phyloP scores from a whole-genome alignment of 2,329 filamentous ascomycete genomes.

The Endothia cerciana region DNA sequence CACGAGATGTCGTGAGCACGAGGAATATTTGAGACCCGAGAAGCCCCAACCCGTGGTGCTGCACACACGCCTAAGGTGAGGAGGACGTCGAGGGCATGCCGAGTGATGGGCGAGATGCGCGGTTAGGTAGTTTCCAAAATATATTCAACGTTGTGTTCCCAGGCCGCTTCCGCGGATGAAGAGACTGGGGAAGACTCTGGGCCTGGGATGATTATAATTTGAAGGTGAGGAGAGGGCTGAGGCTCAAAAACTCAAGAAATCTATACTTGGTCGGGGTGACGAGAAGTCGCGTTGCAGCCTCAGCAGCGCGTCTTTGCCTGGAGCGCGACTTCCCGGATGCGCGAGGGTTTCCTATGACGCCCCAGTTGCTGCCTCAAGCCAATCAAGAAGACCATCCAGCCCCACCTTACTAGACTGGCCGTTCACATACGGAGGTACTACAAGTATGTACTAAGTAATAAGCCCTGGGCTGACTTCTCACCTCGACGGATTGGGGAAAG shows the following conservation, averaged over 20 bases:
- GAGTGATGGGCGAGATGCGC: neutral
- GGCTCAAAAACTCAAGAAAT: neutral
- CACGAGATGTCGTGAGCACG: neutral
- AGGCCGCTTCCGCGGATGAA: neutral
- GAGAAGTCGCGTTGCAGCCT: constrained; percentile 6
- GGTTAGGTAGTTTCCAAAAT: neutral
- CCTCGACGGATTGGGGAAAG: neutral
- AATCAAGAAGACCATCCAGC: neutral
- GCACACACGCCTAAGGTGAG: constrained; percentile 12
- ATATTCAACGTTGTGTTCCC: neutral
- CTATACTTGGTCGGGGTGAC: neutral
- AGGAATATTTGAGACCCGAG: constrained; percentile 1
- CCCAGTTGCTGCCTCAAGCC: neutral
- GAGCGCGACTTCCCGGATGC: constrained; percentile 12
- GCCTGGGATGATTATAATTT: neutral
- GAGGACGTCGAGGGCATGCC: constrained; percentile 12
- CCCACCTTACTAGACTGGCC: constrained; percentile 3
- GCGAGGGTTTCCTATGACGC: constrained; percentile 8
- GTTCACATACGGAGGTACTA: neutral
- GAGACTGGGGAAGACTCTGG: neutral
- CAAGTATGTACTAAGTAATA: neutral
- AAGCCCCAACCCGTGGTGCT: constrained; percentile 35
- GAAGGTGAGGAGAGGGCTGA: neutral
- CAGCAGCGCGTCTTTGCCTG: constrained; percentile 10
- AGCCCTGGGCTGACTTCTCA: neutral